Evolutionary conservation across 129 eudicot genomes (phyloP).

Genomic region (Silybum marianum): DNA sequence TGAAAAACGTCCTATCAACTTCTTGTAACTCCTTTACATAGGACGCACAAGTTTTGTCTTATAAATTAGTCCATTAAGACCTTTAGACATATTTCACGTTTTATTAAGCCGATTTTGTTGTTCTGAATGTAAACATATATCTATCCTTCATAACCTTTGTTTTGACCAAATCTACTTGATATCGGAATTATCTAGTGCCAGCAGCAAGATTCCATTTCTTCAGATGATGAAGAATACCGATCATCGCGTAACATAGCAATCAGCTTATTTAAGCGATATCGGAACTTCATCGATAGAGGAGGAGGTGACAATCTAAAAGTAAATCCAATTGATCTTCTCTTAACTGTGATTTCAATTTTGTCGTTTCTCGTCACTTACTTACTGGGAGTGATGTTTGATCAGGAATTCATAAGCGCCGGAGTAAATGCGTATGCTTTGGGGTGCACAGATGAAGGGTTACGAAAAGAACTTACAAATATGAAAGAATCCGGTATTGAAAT

Average conservation of each 20-base stretch:
- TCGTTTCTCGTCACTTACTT: slow-evolving; percentile 19
- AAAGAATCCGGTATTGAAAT: slow-evolving; percentile 77
- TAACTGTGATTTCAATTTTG: neutral
- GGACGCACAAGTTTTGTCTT: too few relatives aligned
- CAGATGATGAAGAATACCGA: slow-evolving; percentile 88
- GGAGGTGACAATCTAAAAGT: slow-evolving; percentile 94
- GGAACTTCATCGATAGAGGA: slow-evolving; percentile 77
- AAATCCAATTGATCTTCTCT: slow-evolving; percentile 29
- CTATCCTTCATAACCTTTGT: neutral
- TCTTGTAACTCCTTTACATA: too few relatives aligned
- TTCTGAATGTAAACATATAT: neutral
- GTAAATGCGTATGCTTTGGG: slow-evolving; percentile 96
- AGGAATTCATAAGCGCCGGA: slow-evolving; percentile 97
- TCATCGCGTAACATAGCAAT: slow-evolving; percentile 93
- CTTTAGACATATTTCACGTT: too few relatives aligned
- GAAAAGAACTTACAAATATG: slow-evolving; percentile 76
- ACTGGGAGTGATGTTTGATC: slow-evolving; percentile 9
- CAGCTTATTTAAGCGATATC: slow-evolving; percentile 82
- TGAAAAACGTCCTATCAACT: too few relatives aligned
- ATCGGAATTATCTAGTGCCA: slow-evolving; percentile 53
- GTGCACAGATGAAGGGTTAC: slow-evolving; percentile 80
- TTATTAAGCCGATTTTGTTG: too few relatives aligned
- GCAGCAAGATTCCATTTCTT: slow-evolving; percentile 58
- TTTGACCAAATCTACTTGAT: neutral
- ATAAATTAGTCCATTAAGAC: too few relatives aligned